These are phyloP conservation scores for Ambispora gerdemannii DNA, from an alignment of 192 early-diverging fungal species.

Conservation along the genomic window DNA sequence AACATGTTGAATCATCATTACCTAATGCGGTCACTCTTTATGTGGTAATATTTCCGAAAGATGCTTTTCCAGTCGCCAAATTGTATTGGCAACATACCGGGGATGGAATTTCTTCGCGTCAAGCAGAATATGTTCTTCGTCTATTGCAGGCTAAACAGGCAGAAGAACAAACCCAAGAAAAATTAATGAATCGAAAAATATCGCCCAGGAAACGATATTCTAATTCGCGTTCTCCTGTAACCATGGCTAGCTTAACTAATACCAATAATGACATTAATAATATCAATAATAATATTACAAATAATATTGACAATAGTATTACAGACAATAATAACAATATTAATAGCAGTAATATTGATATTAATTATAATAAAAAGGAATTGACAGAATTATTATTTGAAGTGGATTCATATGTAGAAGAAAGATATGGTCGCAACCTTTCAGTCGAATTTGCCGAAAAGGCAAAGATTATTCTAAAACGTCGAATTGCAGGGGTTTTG, in stretches of 20 bases:
- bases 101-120: constrained; percentile 80
- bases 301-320: neutral
- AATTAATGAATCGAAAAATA: constrained; percentile 19
- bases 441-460: constrained; percentile 63
- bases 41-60: constrained; percentile 74
- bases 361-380: neutral
- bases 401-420: constrained; percentile 76
- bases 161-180: constrained; percentile 22
- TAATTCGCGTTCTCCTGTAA: constrained; percentile 22
- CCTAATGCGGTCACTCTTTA: constrained; percentile 43
- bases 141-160: constrained; percentile 60
- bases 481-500: constrained; percentile 82
- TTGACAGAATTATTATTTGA: constrained; percentile 36
- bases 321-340: neutral
- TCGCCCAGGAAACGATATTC: constrained; percentile 29
- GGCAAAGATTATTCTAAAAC: constrained; percentile 69
- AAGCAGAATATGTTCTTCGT: constrained; percentile 79
- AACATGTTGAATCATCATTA: constrained; percentile 42
- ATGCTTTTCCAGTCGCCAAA: constrained; percentile 73
- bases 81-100: constrained; percentile 97
- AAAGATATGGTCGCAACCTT: constrained; percentile 91
- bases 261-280: neutral
- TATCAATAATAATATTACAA: neutral
- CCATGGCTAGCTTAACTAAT: neutral
- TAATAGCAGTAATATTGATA: constrained; percentile 4